Percentiles rank a stretch among this genome's conserved stretches.
Evolutionary conservation across 1,139 yeast genomes (phyloP).

Genomic region (Scheffersomyces illinoinensis): DNA sequence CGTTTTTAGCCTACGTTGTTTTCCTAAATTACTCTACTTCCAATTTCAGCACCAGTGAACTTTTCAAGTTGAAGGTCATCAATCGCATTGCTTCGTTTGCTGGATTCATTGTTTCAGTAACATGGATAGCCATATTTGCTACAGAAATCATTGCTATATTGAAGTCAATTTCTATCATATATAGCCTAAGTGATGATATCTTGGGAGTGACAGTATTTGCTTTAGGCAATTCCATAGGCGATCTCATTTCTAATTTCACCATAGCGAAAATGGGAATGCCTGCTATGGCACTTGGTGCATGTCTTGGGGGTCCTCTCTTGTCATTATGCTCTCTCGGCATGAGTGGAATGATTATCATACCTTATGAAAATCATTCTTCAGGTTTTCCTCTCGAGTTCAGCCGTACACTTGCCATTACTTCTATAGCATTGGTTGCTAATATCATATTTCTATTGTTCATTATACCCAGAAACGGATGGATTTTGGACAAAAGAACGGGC

Average conservation of each 20-base stretch:
- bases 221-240: constrained; percentile 90
- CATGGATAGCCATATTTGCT: constrained; percentile 78
- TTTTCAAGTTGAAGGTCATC: constrained; percentile 14
- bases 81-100: constrained; percentile 40
- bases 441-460: constrained; percentile 51
- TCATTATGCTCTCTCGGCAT: constrained; percentile 50
- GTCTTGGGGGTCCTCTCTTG: constrained; percentile 87
- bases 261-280: constrained; percentile 87
- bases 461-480: constrained; percentile 69
- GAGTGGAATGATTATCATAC: constrained; percentile 58
- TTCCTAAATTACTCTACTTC: constrained; percentile 4
- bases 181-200: constrained; percentile 72
- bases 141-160: constrained; percentile 72
- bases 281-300: constrained; percentile 90
- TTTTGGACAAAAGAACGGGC: constrained; percentile 52
- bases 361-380: constrained; percentile 12
- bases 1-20: constrained; percentile 1
- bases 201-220: constrained; percentile 85
- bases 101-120: constrained; percentile 70
- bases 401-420: constrained; percentile 17
- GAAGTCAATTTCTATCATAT: constrained; percentile 60
- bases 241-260: constrained; percentile 79
- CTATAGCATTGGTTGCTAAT: constrained; percentile 39
- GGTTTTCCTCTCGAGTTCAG: constrained; percentile 12
- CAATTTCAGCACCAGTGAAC: background rate